These are phyloP conservation scores for Globisporangium camurandrum DNA, from an alignment of 352 stramenopile genomes.

Conservation along the genomic window DNA sequence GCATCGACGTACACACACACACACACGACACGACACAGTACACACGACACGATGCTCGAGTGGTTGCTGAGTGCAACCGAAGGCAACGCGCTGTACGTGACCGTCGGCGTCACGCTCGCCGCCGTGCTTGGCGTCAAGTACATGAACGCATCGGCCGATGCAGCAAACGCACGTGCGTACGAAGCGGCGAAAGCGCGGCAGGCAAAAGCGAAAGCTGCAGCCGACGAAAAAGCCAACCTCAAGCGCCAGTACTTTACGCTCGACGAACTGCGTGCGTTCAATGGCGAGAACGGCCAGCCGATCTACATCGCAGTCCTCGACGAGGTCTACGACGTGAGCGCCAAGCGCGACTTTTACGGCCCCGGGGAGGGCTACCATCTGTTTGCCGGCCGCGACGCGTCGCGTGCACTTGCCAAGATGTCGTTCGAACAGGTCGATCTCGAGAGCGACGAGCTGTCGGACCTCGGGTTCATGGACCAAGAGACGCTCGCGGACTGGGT, in stretches of 20 bases:
- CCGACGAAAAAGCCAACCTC: conserved; percentile 38
- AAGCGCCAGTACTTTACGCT: conserved; percentile 88
- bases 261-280: conserved; percentile 62
- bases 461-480: conserved; percentile 80
- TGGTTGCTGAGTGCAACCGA: conserved; percentile 6
- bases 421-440: conserved; percentile 89
- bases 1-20: no score
- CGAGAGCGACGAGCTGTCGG: conserved; percentile 68
- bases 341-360: conserved; percentile 88
- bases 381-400: conserved; percentile 93
- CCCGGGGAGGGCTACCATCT: conserved; percentile 85
- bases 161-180: conserved; percentile 53
- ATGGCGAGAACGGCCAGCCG: conserved; percentile 52
- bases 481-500: conserved; percentile 91
- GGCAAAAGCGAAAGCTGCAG: conserved; percentile 54
- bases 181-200: conserved; percentile 55
- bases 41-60: no score
- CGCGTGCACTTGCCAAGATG: conserved; percentile 91
- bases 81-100: conserved; percentile 28
- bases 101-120: conserved; percentile 40
- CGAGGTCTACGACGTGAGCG: conserved; percentile 93
- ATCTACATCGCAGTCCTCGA: conserved; percentile 84
- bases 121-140: conserved; percentile 48
- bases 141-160: conserved; percentile 56
- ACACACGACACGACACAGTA: no score